Conservation (phyloP, 495 filamentous ascomycete species). For the Sabuloglossum arenarium region DNA sequence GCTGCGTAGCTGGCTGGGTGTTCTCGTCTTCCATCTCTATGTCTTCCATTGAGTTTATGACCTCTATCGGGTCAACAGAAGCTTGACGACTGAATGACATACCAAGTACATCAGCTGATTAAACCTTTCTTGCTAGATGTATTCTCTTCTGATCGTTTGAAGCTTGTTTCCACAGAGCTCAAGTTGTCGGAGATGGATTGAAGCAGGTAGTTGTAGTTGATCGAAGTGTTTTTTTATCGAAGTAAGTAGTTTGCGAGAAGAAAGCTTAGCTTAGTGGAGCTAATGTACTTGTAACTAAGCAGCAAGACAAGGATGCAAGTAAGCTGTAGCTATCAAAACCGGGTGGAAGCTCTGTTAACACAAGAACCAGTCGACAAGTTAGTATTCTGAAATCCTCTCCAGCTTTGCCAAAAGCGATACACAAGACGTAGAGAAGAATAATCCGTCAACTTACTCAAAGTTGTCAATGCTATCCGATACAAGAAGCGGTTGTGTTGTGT, state of each 20-base stretch:
- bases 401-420: neutral
- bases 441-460: neutral
- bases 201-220: too few species aligned
- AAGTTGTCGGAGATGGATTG: too few species aligned
- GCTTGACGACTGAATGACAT: neutral
- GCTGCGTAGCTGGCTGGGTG: constrained; percentile 60
- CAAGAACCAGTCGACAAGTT: neutral
- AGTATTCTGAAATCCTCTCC: neutral
- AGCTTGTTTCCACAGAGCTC: too few species aligned
- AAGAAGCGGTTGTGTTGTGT: too few species aligned
- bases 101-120: neutral
- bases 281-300: neutral
- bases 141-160: too few species aligned
- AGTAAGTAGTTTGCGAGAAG: too few species aligned
- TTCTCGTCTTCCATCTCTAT: constrained; percentile 13
- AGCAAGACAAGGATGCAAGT: neutral
- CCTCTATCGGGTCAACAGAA: neutral
- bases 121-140: neutral
- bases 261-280: too few species aligned
- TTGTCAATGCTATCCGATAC: neutral
- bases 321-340: neutral
- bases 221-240: too few species aligned
- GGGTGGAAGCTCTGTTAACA: neutral
- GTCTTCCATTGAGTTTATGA: neutral
- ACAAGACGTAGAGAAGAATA: neutral